Conservation (phyloP, 768 basidiomycete species). For the Calocera cornea region DNA sequence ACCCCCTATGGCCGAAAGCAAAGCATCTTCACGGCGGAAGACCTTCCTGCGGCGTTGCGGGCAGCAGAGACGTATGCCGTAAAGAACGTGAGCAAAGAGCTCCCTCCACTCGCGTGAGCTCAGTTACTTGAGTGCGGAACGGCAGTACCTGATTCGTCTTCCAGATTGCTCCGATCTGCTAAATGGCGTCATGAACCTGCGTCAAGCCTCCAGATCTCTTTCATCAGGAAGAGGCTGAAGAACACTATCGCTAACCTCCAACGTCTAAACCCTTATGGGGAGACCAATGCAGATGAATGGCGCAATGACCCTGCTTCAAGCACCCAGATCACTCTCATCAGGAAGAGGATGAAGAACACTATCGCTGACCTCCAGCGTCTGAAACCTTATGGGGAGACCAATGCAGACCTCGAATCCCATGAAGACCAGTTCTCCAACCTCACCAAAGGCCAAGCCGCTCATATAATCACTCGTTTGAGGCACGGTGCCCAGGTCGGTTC, state of each 20-base stretch:
- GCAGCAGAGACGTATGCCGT: background rate
- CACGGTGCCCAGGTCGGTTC: constrained; percentile 57
- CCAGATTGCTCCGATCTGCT: constrained; percentile 48
- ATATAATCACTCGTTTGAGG: constrained; percentile 61
- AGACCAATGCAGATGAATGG: constrained; percentile 35
- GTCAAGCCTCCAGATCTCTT: constrained; percentile 42
- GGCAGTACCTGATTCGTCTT: background rate
- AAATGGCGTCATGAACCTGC: constrained; percentile 53
- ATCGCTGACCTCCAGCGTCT: constrained; percentile 15
- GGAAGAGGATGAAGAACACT: constrained; percentile 34
- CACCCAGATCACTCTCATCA: constrained; percentile 43
- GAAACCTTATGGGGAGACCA: constrained; percentile 15
- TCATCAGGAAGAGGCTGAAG: constrained; percentile 42
- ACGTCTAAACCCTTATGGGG: constrained; percentile 15
- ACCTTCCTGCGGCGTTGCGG: background rate
- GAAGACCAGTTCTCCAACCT: constrained; percentile 27
- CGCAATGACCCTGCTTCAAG: constrained; percentile 46
- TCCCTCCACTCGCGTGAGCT: no score
- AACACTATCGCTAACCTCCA: constrained; percentile 13
- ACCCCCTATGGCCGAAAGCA: no score
- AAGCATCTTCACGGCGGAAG: no score
- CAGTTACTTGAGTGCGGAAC: background rate
- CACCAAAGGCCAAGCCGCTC: constrained; percentile 68
- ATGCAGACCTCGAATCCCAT: constrained; percentile 20
- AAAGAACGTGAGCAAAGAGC: background rate